Base-by-base conservation (phyloP, 345 rosid species). In the Hevea brasiliensis region DNA sequence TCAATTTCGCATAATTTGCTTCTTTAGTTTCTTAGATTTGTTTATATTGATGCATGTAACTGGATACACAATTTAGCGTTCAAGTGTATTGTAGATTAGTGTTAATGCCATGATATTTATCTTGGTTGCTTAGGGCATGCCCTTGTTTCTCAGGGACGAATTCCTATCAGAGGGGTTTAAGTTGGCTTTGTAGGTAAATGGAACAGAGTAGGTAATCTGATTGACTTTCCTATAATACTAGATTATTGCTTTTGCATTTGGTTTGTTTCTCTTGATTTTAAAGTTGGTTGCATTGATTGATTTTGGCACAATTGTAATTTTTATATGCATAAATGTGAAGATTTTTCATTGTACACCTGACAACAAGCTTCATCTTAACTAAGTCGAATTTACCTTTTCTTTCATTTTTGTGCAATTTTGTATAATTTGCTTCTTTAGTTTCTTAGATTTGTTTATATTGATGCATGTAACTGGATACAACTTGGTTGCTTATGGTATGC, bases 161-260 rank as follows among this genome's bases (percentile, higher is more conserved):
- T 65, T 65, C 55, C n/a, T 65, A 17, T 45, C 69, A 8, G 45
- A 45, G 13, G 55, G 40, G 11, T 65, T 65, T 37, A 65, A 65
- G 40, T 17, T 65, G 55, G 17, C 15, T 5, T 15, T 65, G 18
- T 65, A 21, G 35, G 26, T 37, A 37, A 44, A 65, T 8, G 5
- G 29, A 44, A 32, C 40, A 41, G 55, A 65, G 55, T 23, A 20
- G 67, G 51, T 63, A 14, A 0, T 32, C 27, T 27, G 0, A 7
- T 27, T 26, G 20, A n/a, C 10, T 21, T 55, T 12, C 10, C 17
- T 17, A 51, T 51, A 20, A 51, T 51, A 18, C 56, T 51, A 7
- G 47, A 42, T 42, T 7, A 42, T 7, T 42, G 47, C 1, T 7
- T 26, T 13, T 14, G 29, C n/a, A 14, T 0, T 60, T 5, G 3